Percentiles rank a stretch among this genome's conserved stretches.
These are phyloP conservation scores for Gypsophila paniculata DNA, from an alignment of 179 eudicot species.

Conservation along the genomic window DNA sequence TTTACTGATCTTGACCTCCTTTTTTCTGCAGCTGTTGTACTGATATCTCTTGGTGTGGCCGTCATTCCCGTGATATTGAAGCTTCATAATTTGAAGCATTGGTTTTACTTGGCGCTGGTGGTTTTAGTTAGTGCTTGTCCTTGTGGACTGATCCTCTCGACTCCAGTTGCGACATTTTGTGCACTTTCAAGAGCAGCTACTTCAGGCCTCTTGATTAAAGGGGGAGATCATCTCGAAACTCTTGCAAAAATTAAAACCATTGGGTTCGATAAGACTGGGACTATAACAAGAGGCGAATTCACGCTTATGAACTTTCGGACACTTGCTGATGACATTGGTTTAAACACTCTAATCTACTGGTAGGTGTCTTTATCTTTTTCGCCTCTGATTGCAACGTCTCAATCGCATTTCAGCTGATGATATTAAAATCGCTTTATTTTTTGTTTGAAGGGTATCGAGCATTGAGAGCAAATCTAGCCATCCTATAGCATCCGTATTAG, in stretches of 20 bases:
- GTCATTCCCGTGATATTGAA: constrained; percentile 46
- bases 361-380: constrained; percentile 22
- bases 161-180: constrained; percentile 90
- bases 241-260: constrained; percentile 59
- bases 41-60: constrained; percentile 48
- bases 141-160: constrained; percentile 86
- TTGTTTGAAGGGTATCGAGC: constrained; percentile 69
- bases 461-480: constrained; percentile 90
- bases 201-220: constrained; percentile 76
- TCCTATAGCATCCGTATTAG: constrained; percentile 76
- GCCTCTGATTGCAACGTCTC: no score
- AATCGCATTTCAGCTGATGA: no score
- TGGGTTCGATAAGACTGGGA: constrained; percentile 91
- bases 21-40: constrained; percentile 50
- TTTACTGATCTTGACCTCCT: no score
- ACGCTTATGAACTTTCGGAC: constrained; percentile 41
- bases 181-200: constrained; percentile 91
- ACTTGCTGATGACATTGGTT: constrained; percentile 37
- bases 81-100: constrained; percentile 38
- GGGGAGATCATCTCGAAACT: constrained; percentile 77
- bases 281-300: constrained; percentile 85
- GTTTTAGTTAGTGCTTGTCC: constrained; percentile 92
- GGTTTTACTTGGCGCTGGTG: constrained; percentile 65
- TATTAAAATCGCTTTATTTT: not conserved
- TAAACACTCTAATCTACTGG: constrained; percentile 62